These are phyloP conservation scores for Suhomyces panamericanus DNA, from an alignment of 1,139 yeast species.

Conservation along the genomic window DNA sequence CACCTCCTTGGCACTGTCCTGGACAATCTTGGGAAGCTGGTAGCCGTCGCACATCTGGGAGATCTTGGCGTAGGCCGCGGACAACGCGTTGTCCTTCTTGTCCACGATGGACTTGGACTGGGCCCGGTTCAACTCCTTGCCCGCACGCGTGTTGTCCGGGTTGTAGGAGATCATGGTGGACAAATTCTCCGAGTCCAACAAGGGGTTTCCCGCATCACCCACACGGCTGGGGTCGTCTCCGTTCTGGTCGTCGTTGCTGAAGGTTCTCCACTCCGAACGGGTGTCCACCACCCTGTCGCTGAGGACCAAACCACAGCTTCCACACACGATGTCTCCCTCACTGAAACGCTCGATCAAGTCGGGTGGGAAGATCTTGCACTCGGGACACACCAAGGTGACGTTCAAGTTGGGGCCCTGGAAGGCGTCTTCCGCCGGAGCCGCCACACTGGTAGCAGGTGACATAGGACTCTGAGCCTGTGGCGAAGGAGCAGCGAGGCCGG, in stretches of 20 bases:
- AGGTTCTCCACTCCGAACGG: constrained; percentile 98
- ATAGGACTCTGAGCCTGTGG: constrained; percentile 2
- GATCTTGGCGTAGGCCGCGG: constrained; percentile 86
- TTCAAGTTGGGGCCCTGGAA: constrained; percentile 69
- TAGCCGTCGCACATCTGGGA: constrained; percentile 98
- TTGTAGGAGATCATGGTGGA: constrained; percentile 90
- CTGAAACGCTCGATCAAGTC: constrained; percentile 92
- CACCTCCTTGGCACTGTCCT: constrained; percentile 96
- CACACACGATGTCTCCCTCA: constrained; percentile 98
- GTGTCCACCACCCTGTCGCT: constrained; percentile 94
- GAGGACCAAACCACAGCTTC: constrained; percentile 90
- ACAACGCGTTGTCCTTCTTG: constrained; percentile 81
- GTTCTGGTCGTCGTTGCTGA: constrained; percentile 94
- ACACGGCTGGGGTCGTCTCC: constrained; percentile 99
- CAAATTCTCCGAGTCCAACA: constrained; percentile 86
- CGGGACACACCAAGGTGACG: constrained; percentile 91
- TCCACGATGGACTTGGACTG: constrained; percentile 86
- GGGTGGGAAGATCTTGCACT: constrained; percentile 93
- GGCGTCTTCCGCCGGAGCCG: constrained; percentile 26
- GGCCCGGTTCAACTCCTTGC: constrained; percentile 85
- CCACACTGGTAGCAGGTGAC: constrained; percentile 8
- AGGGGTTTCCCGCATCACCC: constrained; percentile 97
- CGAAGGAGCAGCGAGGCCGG: background rate
- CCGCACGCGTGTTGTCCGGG: constrained; percentile 72
- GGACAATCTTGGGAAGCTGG: constrained; percentile 90